A percentile compares a stretch with the other conserved stretches of the same genome.
These are phyloP conservation scores for Closterium sp. DNA, from an alignment of 139 green algal genomes.

Conservation along the genomic window DNA sequence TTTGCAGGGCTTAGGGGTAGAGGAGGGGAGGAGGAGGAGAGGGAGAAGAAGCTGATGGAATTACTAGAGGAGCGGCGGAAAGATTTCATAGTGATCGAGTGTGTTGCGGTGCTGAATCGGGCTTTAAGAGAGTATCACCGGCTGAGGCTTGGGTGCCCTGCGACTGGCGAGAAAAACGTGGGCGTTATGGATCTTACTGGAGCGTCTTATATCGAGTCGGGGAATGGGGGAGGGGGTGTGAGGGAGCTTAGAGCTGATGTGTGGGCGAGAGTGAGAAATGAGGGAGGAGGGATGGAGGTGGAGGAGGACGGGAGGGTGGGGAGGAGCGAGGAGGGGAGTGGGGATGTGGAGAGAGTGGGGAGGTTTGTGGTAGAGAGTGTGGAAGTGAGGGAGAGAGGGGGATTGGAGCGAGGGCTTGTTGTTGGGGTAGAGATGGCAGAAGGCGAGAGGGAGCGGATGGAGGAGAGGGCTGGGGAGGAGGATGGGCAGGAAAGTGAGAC, in stretches of 20 bases:
- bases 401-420: not conserved
- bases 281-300: not conserved
- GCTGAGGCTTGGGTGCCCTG: conserved; percentile 19
- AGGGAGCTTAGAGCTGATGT: not conserved
- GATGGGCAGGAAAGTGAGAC: too few species aligned
- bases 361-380: not conserved
- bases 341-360: not conserved
- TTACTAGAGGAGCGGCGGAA: not conserved
- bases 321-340: not conserved
- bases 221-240: not conserved
- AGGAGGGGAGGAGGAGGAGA: not conserved
- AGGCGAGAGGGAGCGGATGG: not conserved
- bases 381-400: not conserved
- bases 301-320: not conserved
- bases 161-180: conserved; percentile 1
- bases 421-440: conserved; percentile 6
- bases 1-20: not conserved
- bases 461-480: not conserved
- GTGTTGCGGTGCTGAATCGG: conserved; percentile 27
- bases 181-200: conserved; percentile 23
- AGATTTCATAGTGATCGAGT: conserved; percentile 39
- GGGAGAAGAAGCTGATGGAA: not conserved
- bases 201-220: not conserved
- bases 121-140: conserved; percentile 30
- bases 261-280: not conserved